Percentiles rank a stretch among this genome's conserved stretches.
Evolutionary conservation across 495 filamentous ascomycete genomes (phyloP).

Genomic region (Aspergillus avenaceus): DNA sequence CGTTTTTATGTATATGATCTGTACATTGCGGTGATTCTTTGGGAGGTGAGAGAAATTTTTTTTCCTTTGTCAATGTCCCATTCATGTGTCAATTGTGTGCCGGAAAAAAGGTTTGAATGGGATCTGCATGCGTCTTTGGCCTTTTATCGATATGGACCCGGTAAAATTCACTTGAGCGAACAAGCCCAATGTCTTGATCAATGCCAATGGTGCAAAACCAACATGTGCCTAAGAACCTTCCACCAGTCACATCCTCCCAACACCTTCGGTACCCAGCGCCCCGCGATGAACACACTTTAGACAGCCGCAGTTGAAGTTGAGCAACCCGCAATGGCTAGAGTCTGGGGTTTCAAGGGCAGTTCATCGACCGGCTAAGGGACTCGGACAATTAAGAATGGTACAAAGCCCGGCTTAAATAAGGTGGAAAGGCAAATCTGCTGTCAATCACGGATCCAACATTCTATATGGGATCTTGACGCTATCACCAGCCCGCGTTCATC

Average conservation of each 20-base stretch:
- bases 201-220: conserved; percentile 4
- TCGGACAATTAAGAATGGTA: not conserved
- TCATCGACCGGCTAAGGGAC: not conserved
- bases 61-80: conserved; percentile 7
- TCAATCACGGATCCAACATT: not conserved
- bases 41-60: conserved; percentile 29
- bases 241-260: not conserved
- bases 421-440: not conserved
- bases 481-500: conserved; percentile 3
- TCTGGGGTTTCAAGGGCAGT: not conserved
- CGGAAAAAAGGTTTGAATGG: not conserved
- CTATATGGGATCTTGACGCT: conserved; percentile 3
- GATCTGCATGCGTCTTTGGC: not conserved
- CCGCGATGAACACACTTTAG: not conserved
- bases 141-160: not conserved
- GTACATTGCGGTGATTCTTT: conserved; percentile 27
- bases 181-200: not conserved
- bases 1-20: conserved; percentile 27
- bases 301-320: not conserved
- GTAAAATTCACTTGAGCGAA: conserved; percentile 2
- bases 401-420: not conserved
- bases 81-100: conserved; percentile 13
- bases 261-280: not conserved
- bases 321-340: not conserved
- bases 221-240: not conserved